These are phyloP conservation scores for Yamadazyma triangularis DNA, from an alignment of 1,139 yeast species.

Conservation along the genomic window DNA sequence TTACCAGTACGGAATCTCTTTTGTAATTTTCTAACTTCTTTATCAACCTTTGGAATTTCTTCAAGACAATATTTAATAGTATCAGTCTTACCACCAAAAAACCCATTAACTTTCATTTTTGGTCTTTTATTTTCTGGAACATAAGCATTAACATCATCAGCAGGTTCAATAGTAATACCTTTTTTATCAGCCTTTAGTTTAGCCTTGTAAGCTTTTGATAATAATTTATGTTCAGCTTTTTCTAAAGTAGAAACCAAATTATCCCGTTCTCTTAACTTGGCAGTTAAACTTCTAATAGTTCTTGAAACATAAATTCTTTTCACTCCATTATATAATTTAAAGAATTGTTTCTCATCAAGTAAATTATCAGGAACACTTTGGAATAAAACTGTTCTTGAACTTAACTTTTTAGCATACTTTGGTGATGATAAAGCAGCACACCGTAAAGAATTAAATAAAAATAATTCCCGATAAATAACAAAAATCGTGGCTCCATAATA, in stretches of 20 bases:
- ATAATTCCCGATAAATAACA: constrained; percentile 75
- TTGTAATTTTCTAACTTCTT: constrained; percentile 52
- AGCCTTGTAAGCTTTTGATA: constrained; percentile 57
- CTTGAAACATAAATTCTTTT: constrained; percentile 72
- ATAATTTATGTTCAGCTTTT: constrained; percentile 57
- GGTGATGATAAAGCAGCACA: constrained; percentile 82
- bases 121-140: constrained; percentile 80
- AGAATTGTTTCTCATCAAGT: constrained; percentile 58
- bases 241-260: constrained; percentile 63
- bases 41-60: constrained; percentile 50
- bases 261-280: constrained; percentile 58
- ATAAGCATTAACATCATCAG: constrained; percentile 53
- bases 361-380: constrained; percentile 74
- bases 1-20: constrained; percentile 35
- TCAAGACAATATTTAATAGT: constrained; percentile 56
- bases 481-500: constrained; percentile 68
- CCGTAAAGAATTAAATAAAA: constrained; percentile 73
- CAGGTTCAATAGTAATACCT: constrained; percentile 40
- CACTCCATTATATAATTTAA: constrained; percentile 65
- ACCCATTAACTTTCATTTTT: constrained; percentile 51
- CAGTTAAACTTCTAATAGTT: constrained; percentile 54
- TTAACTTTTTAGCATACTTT: constrained; percentile 62
- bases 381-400: constrained; percentile 76
- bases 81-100: constrained; percentile 55
- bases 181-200: constrained; percentile 67